A percentile compares a stretch with the other conserved stretches of the same genome.
Conservation (phyloP, 106 monocot genomes). For the Ottelia alismoides region DNA sequence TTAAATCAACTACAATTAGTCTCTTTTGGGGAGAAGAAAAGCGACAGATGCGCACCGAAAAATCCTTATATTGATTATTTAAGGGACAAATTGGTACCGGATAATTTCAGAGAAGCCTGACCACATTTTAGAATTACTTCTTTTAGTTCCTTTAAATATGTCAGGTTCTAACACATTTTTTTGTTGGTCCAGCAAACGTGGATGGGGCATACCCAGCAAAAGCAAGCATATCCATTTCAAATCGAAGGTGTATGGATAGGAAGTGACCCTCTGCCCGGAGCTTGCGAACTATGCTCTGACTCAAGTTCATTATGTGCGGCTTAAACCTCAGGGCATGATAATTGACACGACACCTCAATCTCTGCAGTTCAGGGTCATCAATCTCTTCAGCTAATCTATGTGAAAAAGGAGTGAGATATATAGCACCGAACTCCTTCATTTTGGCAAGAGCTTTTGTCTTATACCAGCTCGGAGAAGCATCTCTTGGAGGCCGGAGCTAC, state of each 20-base stretch:
- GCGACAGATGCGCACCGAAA: too few relatives aligned
- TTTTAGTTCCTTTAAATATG: too few relatives aligned
- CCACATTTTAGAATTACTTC: too few relatives aligned
- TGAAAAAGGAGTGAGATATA: slow-evolving; percentile 84
- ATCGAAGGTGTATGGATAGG: slow-evolving; percentile 89
- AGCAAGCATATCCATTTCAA: slow-evolving; percentile 95
- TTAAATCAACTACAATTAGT: too few relatives aligned
- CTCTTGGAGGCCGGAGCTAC: slow-evolving; percentile 76
- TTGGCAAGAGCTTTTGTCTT: slow-evolving; percentile 55
- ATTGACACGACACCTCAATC: slow-evolving; percentile 79
- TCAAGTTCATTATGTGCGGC: slow-evolving; percentile 73
- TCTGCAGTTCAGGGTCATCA: slow-evolving; percentile 61
- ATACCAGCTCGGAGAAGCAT: slow-evolving; percentile 78
- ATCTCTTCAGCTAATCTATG: slow-evolving; percentile 82
- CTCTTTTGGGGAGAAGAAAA: too few relatives aligned
- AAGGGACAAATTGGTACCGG: too few relatives aligned
- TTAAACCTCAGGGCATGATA: slow-evolving; percentile 84
- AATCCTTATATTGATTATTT: too few relatives aligned
- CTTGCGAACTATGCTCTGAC: slow-evolving; percentile 53
- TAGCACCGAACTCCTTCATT: slow-evolving; percentile 66
- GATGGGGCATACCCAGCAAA: slow-evolving; percentile 99
- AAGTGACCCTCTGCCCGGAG: slow-evolving; percentile 67
- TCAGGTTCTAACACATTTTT: too few relatives aligned
- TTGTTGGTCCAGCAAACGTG: too few relatives aligned
- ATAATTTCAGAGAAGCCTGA: too few relatives aligned